Conservation (phyloP, 2,329 filamentous ascomycete genomes). For the Plenodomus biglobosus region DNA sequence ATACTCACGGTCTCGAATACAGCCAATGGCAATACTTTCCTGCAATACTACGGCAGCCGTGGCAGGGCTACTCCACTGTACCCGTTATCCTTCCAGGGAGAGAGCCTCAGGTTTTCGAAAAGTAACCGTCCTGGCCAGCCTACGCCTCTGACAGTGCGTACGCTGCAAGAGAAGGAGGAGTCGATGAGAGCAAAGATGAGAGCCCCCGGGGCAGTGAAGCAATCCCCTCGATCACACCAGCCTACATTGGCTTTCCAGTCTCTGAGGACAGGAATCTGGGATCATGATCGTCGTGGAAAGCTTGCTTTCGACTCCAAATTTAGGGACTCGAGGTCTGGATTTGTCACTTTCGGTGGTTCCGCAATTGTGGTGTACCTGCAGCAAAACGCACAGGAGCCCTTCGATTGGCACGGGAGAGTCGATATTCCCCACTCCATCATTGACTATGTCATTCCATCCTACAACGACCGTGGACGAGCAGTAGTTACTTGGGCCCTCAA, state of each 20-base stretch:
- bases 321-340: conserved; percentile 46
- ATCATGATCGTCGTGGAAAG: conserved; percentile 34
- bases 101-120: conserved; percentile 13
- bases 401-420: conserved; percentile 36
- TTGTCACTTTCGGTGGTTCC: conserved; percentile 39
- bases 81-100: conserved; percentile 10
- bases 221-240: conserved; percentile 12
- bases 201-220: conserved; percentile 5
- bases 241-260: conserved; percentile 31
- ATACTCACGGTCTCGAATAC: conserved; percentile 51
- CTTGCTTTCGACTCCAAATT: conserved; percentile 48
- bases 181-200: conserved; percentile 14
- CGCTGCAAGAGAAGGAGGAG: conserved; percentile 27
- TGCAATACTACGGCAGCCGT: conserved; percentile 38
- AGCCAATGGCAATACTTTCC: conserved; percentile 48
- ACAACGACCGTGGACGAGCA: conserved; percentile 14
- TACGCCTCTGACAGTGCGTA: conserved; percentile 25
- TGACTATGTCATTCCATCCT: conserved; percentile 41
- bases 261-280: conserved; percentile 47
- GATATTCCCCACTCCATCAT: conserved; percentile 50
- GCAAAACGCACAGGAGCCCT: background rate
- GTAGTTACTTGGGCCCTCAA: conserved; percentile 43
- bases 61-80: conserved; percentile 8
- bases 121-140: conserved; percentile 26
- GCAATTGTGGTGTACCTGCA: conserved; percentile 28